A percentile compares a stretch with the other conserved stretches of the same genome.
Conservation (phyloP, 2,329 filamentous ascomycete genomes). For the Epichloe hybrida region DNA sequence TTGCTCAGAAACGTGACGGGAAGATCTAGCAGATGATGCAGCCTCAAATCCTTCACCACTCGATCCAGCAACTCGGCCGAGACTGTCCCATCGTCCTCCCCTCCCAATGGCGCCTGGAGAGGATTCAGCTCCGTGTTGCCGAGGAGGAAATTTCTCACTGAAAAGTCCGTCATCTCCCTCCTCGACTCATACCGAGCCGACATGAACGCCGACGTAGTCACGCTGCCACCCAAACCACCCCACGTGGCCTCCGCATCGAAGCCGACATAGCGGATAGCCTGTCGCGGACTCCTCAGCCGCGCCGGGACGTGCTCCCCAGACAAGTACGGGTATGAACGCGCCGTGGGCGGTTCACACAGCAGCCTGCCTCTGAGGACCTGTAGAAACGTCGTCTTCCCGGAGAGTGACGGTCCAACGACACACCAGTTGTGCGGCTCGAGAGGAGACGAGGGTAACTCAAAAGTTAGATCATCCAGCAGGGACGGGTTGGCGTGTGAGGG, state of each 20-base stretch:
- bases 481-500: slow-evolving; percentile 47
- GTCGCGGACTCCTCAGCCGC: slow-evolving; percentile 42
- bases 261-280: slow-evolving; percentile 77
- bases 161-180: slow-evolving; percentile 79
- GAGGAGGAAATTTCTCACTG: slow-evolving; percentile 63
- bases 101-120: slow-evolving; percentile 26
- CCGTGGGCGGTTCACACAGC: slow-evolving; percentile 60
- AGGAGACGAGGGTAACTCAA: slow-evolving; percentile 50
- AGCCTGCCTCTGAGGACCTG: slow-evolving; percentile 65
- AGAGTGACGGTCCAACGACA: slow-evolving; percentile 64
- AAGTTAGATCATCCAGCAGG: slow-evolving; percentile 58
- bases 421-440: slow-evolving; percentile 57
- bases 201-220: slow-evolving; percentile 63
- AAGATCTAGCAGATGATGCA: slow-evolving; percentile 58
- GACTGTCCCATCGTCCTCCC: slow-evolving; percentile 31
- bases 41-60: slow-evolving; percentile 55
- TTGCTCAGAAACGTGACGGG: slow-evolving; percentile 87
- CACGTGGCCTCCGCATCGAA: slow-evolving; percentile 62
- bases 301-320: slow-evolving; percentile 44
- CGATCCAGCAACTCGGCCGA: slow-evolving; percentile 40
- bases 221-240: slow-evolving; percentile 36
- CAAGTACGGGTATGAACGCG: slow-evolving; percentile 68
- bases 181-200: slow-evolving; percentile 83
- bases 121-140: slow-evolving; percentile 78
- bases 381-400: slow-evolving; percentile 71